Evolutionary conservation across 768 basidiomycete genomes (phyloP), one percentile per base, ranked within the genome.

Genomic region (Termitomyces bulborhizus): DNA sequence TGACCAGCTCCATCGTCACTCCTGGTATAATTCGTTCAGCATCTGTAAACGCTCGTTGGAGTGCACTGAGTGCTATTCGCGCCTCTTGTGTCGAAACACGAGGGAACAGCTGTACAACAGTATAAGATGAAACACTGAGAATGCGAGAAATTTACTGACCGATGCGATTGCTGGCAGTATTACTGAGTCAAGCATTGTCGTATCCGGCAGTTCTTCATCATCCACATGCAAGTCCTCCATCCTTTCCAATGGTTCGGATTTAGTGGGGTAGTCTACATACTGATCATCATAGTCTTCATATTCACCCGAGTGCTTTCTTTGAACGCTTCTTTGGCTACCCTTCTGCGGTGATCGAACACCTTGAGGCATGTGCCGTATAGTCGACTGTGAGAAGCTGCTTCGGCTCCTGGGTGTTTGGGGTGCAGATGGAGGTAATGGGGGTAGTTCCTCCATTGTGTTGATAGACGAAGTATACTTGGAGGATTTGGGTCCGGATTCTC

Each of bases 11-110:
- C 72, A 90, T 75, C 24, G 93, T 90, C 31, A 99, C 86, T 4
- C 97, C 97, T 7, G 97, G 97, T 62, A 98, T 97, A 54, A 93
- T 87, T 57, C 90, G 80, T 73, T 99, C 97, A 12, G 95, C 95
- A 29, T 97, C 93, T 27, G 91, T 90, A 65, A 98, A 95, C 3
- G 97, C 95, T 31, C 90, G 81, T 62, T 97, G 90, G 11, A 98
- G 76, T 48, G 89, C 81, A 56, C 86, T 88, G 50, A 99, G 78
- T 18, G 90, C 89, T 29, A 90, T 80, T 55, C 91, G 81, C 8
- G 93, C 93, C 68, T 97, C 93, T 62, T 90, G 88, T n/a, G 93
- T 90, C 0, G 91, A 86, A 24, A 98, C 90, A 42, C 96, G 83
- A 57, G 91, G 91, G 69, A 94, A 92, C 32, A 99, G 75, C 95